phyloP scores from a whole-genome alignment of 1,284 basidiomycete species.

The Rhodofomes roseus region DNA sequence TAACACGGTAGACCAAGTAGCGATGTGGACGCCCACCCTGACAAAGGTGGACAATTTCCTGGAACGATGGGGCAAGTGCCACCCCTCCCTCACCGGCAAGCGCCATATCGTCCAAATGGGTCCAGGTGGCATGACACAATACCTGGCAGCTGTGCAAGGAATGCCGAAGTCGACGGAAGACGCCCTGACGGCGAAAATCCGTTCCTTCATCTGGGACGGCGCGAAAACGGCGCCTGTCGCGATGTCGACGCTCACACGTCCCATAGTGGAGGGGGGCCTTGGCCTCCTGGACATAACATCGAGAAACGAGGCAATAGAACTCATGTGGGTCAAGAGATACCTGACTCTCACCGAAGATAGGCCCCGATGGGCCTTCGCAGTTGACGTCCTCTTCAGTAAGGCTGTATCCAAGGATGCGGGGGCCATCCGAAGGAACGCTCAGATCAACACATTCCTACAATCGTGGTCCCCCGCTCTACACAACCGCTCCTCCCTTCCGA shows the following conservation, averaged over 20 bases:
- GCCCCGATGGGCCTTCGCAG: neutral
- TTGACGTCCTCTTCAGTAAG: neutral
- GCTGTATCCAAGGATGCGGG: neutral
- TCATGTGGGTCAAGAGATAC: neutral
- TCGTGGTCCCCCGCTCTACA: neutral
- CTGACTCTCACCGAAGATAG: neutral
- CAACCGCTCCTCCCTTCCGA: neutral
- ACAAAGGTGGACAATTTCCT: conserved; percentile 13
- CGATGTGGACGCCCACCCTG: conserved; percentile 19
- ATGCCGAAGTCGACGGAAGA: conserved; percentile 18
- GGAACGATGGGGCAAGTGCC: conserved; percentile 14
- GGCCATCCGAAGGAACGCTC: neutral
- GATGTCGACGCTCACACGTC: too few relatives aligned
- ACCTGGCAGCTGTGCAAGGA: conserved; percentile 22
- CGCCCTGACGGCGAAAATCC: neutral
- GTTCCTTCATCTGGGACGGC: neutral
- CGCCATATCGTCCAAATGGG: conserved; percentile 17
- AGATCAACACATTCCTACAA: neutral
- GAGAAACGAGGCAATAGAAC: neutral
- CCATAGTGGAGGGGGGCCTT: neutral
- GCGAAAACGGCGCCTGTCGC: too few relatives aligned
- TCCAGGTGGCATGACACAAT: conserved; percentile 21
- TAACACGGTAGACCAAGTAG: conserved; percentile 10
- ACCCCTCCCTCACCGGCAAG: conserved; percentile 16
- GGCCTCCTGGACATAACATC: neutral